Base-by-base conservation (phyloP, 2,329 filamentous ascomycete genomes). In the Ophiostoma ulmi region DNA sequence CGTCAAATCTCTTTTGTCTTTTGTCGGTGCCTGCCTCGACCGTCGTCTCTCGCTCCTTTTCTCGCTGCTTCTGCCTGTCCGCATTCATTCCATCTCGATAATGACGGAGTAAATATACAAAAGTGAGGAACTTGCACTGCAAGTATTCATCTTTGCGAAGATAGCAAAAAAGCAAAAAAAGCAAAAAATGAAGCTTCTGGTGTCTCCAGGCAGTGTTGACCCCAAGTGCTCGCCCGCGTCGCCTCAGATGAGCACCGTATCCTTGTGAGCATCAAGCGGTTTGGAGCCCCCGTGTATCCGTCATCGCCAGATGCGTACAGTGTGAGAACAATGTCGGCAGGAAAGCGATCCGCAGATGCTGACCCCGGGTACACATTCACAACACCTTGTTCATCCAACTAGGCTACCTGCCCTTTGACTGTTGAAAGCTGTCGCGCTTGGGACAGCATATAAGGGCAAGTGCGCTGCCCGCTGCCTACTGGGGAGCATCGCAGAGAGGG, bases 341-440 rank as follows among this genome's bases (percentile, higher is more conserved):
- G 13, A 20, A 14, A 20, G 31, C 58, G 58, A 36, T 36, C 58
- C 58, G 58, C 7, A 64, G 58, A 17, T 64, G 61, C 61, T 20
- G 14, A 10, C 61, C 36, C 5, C 17, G 20, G 35, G 17, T 8
- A 64, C n/a, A 22, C 35, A 13, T 6, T 20, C 20, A 13, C 20
- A 11, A 14, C 36, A 26, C 63, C 63, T 2, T 39, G 35, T 22
- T 39, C n/a, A 22, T 39, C 63, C 63, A 65, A 39, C 63, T 65
- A 39, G 63, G 63, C 63, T 26, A 65, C 63, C 36, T 65, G 63
- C 20, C 35, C 61, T 38, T 64, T 20, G 31, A 64, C 36, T 58
- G 22, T 58, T 38, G 63, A 65, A 65, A 65, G 20, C 14, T 38
- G 14, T 20, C 11, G 31, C 13, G 6, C 14, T 20, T 38, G 14